phyloP scores from a whole-genome alignment of 495 filamentous ascomycete genomes.

The Talaromyces wortmannii region DNA sequence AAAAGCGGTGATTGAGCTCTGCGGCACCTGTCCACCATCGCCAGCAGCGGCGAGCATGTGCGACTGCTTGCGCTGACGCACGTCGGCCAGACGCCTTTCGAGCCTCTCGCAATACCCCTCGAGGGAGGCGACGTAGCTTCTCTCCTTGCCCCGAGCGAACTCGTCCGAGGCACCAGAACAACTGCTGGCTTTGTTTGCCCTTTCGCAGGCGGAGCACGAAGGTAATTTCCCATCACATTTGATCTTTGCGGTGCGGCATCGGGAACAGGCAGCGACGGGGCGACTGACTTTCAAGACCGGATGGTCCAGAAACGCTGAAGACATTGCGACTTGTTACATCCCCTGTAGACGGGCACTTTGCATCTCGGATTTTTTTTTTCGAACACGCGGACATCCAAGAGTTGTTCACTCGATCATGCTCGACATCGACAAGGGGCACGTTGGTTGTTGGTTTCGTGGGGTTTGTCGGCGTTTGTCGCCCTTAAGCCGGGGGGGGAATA shows the following conservation, averaged over 20 bases:
- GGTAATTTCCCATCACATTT: slow-evolving; percentile 95
- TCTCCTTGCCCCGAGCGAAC: slow-evolving; percentile 88
- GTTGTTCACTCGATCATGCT: too few species aligned
- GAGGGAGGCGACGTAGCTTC: slow-evolving; percentile 89
- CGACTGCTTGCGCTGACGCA: slow-evolving; percentile 48
- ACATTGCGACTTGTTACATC: slow-evolving; percentile 19
- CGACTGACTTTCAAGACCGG: slow-evolving; percentile 83
- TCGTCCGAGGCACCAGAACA: slow-evolving; percentile 94
- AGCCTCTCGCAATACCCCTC: slow-evolving; percentile 84
- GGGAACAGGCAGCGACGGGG: slow-evolving; percentile 86
- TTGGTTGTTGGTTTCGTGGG: too few species aligned
- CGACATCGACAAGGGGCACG: too few species aligned
- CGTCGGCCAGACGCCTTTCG: slow-evolving; percentile 59
- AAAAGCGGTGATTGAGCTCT: slow-evolving; percentile 39
- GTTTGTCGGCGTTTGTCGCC: too few species aligned
- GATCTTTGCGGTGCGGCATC: slow-evolving; percentile 88
- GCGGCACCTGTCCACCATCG: slow-evolving; percentile 47
- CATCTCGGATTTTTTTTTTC: too few species aligned
- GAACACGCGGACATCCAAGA: too few species aligned
- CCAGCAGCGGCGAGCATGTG: slow-evolving; percentile 52
- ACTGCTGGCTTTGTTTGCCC: slow-evolving; percentile 67
- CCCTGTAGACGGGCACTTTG: background rate
- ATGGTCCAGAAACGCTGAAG: slow-evolving; percentile 50
- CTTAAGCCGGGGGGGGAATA: too few species aligned
- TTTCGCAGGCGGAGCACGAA: slow-evolving; percentile 87